Conservation (phyloP, 805 yeast genomes). For the Dipodascus albidus region DNA sequence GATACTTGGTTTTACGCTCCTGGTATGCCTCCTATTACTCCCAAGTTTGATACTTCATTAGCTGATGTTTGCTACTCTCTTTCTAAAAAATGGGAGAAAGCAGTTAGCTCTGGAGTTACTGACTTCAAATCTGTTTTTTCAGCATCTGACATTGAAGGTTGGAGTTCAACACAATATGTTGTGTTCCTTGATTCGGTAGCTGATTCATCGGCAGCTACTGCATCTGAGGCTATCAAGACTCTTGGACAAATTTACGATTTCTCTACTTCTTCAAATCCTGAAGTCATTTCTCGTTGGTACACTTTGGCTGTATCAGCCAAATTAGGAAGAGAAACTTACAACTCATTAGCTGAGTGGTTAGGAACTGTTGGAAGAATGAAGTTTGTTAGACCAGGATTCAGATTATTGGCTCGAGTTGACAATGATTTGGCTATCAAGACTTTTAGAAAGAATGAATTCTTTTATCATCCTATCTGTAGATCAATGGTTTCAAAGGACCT, state of each 20-base stretch:
- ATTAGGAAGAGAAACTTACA: slow-evolving; percentile 33
- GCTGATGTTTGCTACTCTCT: slow-evolving; percentile 61
- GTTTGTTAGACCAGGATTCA: slow-evolving; percentile 80
- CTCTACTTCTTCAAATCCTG: slow-evolving; percentile 56
- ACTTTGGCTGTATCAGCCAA: slow-evolving; percentile 50
- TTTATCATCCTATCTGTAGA: slow-evolving; percentile 79
- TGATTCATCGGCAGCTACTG: slow-evolving; percentile 23
- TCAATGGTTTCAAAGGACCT: slow-evolving; percentile 77
- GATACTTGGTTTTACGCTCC: slow-evolving; percentile 68
- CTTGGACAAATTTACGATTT: slow-evolving; percentile 34
- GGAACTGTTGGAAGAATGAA: slow-evolving; percentile 93
- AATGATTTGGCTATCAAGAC: slow-evolving; percentile 53
- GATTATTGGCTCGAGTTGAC: slow-evolving; percentile 52
- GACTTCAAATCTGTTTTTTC: slow-evolving; percentile 28
- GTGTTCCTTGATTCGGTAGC: slow-evolving; percentile 65
- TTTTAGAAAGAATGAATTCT: slow-evolving; percentile 43
- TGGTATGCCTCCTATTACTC: slow-evolving; percentile 77
- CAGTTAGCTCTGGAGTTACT: slow-evolving; percentile 19
- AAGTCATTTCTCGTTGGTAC: slow-evolving; percentile 70
- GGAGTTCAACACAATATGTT: slow-evolving; percentile 66
- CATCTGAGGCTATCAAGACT: slow-evolving; percentile 20
- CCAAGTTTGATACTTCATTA: slow-evolving; percentile 64
- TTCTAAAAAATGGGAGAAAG: slow-evolving; percentile 52
- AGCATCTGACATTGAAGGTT: slow-evolving; percentile 38
- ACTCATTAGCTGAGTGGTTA: slow-evolving; percentile 64